A percentile compares a stretch with the other conserved stretches of the same genome.
These are phyloP conservation scores for Millerozyma miso DNA, from an alignment of 805 yeast genomes.

Conservation along the genomic window DNA sequence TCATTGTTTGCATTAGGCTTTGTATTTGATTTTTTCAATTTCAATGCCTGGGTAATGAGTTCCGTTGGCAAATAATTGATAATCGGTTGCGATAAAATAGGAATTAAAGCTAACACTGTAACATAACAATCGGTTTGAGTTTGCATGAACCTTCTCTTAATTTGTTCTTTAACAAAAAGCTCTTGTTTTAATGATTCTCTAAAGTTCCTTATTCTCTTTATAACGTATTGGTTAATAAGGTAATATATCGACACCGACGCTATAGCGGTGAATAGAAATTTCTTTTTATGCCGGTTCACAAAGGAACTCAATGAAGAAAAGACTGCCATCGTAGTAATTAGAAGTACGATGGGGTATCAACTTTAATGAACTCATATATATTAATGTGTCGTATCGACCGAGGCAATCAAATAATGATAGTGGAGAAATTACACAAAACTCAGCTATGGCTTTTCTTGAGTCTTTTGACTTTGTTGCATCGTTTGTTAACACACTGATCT, in stretches of 20 bases:
- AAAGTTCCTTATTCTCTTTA: constrained; percentile 35
- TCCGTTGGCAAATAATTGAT: constrained; percentile 66
- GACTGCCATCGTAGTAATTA: constrained; percentile 27
- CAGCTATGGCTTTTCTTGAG: background rate
- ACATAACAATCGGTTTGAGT: constrained; percentile 87
- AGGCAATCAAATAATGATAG: constrained; percentile 1
- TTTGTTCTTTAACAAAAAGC: constrained; percentile 42
- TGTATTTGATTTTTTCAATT: constrained; percentile 47
- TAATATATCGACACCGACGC: constrained; percentile 33
- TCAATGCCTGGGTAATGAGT: constrained; percentile 62
- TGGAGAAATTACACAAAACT: constrained; percentile 4
- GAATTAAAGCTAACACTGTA: constrained; percentile 78
- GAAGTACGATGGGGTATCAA: too few species aligned
- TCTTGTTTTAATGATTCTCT: constrained; percentile 39
- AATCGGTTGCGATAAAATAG: constrained; percentile 67
- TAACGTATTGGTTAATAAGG: constrained; percentile 34
- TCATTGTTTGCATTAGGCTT: constrained; percentile 16
- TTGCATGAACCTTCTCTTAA: constrained; percentile 80
- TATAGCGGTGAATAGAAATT: constrained; percentile 30
- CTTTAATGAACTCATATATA: background rate
- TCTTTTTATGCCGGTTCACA: constrained; percentile 37
- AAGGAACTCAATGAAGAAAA: constrained; percentile 38
- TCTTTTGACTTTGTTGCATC: too few species aligned
- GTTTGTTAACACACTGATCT: too few species aligned
- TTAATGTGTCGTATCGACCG: constrained; percentile 1